Conservation (phyloP, 495 filamentous ascomycete species). For the Oidiodendron maius region DNA sequence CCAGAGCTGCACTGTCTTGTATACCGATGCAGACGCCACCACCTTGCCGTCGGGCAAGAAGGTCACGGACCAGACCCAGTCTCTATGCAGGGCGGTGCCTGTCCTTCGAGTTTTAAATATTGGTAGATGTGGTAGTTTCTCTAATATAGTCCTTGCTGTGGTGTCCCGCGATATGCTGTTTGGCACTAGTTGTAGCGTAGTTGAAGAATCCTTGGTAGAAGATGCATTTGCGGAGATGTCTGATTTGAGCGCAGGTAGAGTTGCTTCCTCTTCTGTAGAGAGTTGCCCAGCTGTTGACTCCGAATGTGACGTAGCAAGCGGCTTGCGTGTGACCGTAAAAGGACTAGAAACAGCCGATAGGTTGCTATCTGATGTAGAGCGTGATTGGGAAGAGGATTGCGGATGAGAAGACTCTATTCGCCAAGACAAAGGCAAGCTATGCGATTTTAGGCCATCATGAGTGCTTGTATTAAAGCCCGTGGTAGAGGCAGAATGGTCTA, state of each 20-base stretch:
- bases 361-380: not conserved
- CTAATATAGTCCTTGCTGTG: not conserved
- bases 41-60: too few species aligned
- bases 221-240: not conserved
- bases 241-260: not conserved
- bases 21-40: too few species aligned
- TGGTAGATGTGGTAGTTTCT: not conserved
- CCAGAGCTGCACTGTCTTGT: too few species aligned
- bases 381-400: not conserved
- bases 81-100: too few species aligned
- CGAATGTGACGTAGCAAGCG: not conserved
- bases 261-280: not conserved
- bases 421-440: not conserved
- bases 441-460: not conserved
- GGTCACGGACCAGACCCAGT: too few species aligned
- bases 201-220: not conserved
- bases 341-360: not conserved
- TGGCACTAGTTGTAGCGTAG: not conserved
- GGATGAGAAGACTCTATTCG: not conserved
- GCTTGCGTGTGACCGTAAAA: not conserved
- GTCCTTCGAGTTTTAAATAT: not conserved
- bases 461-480: not conserved
- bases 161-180: not conserved
- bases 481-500: not conserved
- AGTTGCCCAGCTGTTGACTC: not conserved